These are phyloP conservation scores for Entrophospora sp. DNA, from an alignment of 192 early-diverging fungal species.

Conservation along the genomic window DNA sequence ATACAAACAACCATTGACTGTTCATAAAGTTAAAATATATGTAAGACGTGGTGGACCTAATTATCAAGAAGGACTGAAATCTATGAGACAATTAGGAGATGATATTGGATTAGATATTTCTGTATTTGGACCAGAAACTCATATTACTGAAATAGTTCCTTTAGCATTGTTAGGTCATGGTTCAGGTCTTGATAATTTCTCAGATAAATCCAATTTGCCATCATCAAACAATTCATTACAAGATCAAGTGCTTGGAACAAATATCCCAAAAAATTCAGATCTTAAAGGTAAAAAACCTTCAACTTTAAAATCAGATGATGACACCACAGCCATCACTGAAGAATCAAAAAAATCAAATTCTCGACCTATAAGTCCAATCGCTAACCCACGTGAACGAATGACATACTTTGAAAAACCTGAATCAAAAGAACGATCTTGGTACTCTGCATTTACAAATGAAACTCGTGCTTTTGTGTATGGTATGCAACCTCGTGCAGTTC, in stretches of 20 bases:
- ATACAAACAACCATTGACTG: conserved; percentile 80
- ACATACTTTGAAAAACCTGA: conserved; percentile 49
- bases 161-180: conserved; percentile 70
- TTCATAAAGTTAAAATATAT: conserved; percentile 87
- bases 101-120: conserved; percentile 88
- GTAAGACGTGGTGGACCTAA: conserved; percentile 98
- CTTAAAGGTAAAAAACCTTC: conserved; percentile 26
- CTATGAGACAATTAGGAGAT: conserved; percentile 89
- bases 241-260: conserved; percentile 45
- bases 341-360: conserved; percentile 20
- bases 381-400: conserved; percentile 37
- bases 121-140: conserved; percentile 95
- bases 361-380: conserved; percentile 34
- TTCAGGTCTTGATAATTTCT: conserved; percentile 37
- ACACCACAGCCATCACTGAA: conserved; percentile 14
- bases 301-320: conserved; percentile 18
- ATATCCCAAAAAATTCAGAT: too few relatives aligned
- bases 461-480: conserved; percentile 94
- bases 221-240: conserved; percentile 52
- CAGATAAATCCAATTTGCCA: conserved; percentile 31
- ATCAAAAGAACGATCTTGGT: conserved; percentile 13
- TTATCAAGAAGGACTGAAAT: conserved; percentile 97
- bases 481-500: conserved; percentile 98
- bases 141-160: conserved; percentile 98
- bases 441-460: conserved; percentile 64